Base-by-base conservation (phyloP, 73 alveolate species). In the Tetrahymena borealis region DNA sequence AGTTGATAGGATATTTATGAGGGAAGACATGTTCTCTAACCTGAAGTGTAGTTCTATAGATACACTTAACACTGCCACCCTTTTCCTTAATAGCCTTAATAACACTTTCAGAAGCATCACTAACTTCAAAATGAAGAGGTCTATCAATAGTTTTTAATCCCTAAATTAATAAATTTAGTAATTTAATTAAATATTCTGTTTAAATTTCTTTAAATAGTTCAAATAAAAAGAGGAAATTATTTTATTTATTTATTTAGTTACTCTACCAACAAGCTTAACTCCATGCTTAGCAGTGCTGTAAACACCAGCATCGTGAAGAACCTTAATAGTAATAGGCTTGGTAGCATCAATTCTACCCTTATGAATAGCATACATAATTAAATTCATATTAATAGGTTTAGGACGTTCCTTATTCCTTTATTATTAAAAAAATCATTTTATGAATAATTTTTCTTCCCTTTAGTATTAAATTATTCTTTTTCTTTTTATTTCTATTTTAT, bases 261-360 rank as follows among this genome's bases (percentile, higher is more conserved):
- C 99, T 92, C 96, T 91, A 9, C 96, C 96, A 36, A 97, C 90
- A 16, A 97, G 78, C 91, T 97, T 97, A 35, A 97, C 98, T 43
- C 99, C 99, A 79, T 93, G 79, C 42, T 94, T 91, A 79, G 94
- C 42, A 78, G 91, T 96, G 12, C 97, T 77, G 36, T 96, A 93
- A 15, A 96, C 96, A 78, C 99, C 97, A 35, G 97, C 94, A 10
- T 97, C 96, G 33, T 40, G 90, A 33, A 97, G 91, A 90, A 93
- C 97, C 90, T 95, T 97, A 94, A 97, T 97, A 33, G 98, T 95
- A 35, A 97, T 97, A 11, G 97, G 78, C 39, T 97, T 78, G n/a
- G 96, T 78, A 12, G 98, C 78, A 91, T 97, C 98, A 12, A 97
- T 92, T 78, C 97, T 91, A 33, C 99, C 99, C 94, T 97, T 94